Evolutionary conservation across 2,329 filamentous ascomycete species (phyloP).

Genomic region (Aspergillus floridensis): DNA sequence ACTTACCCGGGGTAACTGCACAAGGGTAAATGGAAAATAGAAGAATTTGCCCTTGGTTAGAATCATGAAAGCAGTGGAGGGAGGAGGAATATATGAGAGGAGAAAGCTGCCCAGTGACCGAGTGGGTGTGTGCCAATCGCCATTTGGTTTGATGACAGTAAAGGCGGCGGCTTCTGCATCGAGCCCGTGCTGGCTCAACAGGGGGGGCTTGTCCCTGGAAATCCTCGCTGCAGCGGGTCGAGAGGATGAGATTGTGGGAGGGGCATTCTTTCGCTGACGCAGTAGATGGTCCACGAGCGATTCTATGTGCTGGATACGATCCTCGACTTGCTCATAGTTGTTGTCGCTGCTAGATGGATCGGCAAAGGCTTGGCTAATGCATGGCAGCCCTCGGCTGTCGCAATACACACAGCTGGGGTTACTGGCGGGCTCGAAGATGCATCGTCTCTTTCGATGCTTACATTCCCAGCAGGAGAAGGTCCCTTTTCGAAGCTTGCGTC

Average conservation of each 20-base stretch:
- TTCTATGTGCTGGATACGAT: background rate
- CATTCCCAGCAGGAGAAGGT: constrained; percentile 11
- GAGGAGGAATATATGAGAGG: background rate
- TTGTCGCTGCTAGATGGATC: background rate
- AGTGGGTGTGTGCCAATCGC: background rate
- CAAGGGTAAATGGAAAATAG: background rate
- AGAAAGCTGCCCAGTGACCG: background rate
- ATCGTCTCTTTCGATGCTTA: constrained; percentile 8
- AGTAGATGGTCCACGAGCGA: background rate
- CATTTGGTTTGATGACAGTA: background rate
- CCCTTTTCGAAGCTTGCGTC: constrained; percentile 5
- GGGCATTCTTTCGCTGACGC: background rate
- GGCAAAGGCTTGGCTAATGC: constrained; percentile 4
- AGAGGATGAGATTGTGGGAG: no score
- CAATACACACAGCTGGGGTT: constrained; percentile 1
- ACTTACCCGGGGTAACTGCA: background rate
- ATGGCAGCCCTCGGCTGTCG: background rate
- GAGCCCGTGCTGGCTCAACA: background rate
- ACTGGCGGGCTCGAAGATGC: background rate
- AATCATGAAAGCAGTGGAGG: background rate
- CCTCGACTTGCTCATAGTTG: background rate
- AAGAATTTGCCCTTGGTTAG: background rate
- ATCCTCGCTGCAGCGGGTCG: no score
- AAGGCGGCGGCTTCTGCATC: background rate
- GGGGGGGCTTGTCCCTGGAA: background rate